Base-by-base conservation (phyloP, 2,329 filamentous ascomycete genomes). In the Fusarium sp. region DNA sequence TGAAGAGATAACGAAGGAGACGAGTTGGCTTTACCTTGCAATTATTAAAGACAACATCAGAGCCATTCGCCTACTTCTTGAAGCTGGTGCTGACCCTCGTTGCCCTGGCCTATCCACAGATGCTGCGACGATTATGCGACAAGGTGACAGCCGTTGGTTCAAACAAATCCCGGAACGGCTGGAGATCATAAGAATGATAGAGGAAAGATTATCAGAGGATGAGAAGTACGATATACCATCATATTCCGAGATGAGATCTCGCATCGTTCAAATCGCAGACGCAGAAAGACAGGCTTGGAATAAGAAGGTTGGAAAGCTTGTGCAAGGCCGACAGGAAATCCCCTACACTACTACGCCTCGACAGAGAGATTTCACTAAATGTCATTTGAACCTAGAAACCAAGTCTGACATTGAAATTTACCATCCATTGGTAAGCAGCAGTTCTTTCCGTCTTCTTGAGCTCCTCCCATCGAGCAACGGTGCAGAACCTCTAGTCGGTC, bases 1-100 rank as follows among this genome's bases (percentile, higher is more conserved):
- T 0, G 10, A 38, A 4, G 20, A 37, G 4, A 8, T 2, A 0
- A 10, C 26, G 30, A 9, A 31, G 4, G 34, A 51, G 20, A 67
- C 64, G 0, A 67, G 37, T 8, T 67, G 57, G 63, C 51, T 68
- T 1, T 16, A 67, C 11, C 15, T 44, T 2, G 57, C 64, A 6
- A 44, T 67, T 2, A 9, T n/a, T 0, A 33, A 36, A 7, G n/a
- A 40, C 15, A 58, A 50, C 7, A 3, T 49, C 4, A 20, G 16
- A 12, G 45, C n/a, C 1, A 6, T 50, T 1, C n/a, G 31, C 3
- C 11, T 67, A 8, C 0, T 65, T 2, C 2, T 67, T 1, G 54
- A 55, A 0, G 53, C 44, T 0, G 53, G 65, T 10, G 65, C 65
- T n/a, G 59, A 69, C 20, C 40, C 50, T 2, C 40, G 1, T 2